A percentile compares a stretch with the other conserved stretches of the same genome.
phyloP scores from a whole-genome alignment of 2,329 filamentous ascomycete species.

The Lecanicillium sp. region DNA sequence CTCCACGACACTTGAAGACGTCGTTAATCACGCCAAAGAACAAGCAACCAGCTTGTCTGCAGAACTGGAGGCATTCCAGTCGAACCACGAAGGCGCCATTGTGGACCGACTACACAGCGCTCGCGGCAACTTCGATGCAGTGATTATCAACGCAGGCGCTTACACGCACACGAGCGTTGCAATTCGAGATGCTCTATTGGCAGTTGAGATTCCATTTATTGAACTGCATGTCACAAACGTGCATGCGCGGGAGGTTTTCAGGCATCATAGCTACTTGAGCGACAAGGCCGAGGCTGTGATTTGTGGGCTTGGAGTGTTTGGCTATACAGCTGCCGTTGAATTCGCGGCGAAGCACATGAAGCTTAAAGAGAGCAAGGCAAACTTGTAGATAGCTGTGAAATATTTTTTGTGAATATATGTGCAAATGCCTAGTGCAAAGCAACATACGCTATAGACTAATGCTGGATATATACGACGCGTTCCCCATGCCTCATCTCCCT shows the following conservation, averaged over 20 bases:
- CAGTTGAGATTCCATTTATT: slow-evolving; percentile 64
- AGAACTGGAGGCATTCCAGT: slow-evolving; percentile 57
- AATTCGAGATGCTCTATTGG: slow-evolving; percentile 64
- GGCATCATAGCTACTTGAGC: slow-evolving; percentile 63
- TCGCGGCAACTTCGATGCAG: slow-evolving; percentile 48
- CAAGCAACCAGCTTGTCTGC: slow-evolving; percentile 42
- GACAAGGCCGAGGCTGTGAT: slow-evolving; percentile 72
- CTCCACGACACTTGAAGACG: slow-evolving; percentile 56
- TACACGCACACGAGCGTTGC: slow-evolving; percentile 72
- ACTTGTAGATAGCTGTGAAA: too few species aligned
- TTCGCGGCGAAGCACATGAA: slow-evolving; percentile 33
- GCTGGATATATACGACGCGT: too few species aligned
- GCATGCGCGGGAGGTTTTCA: slow-evolving; percentile 60
- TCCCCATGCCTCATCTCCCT: too few species aligned
- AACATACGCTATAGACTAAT: too few species aligned
- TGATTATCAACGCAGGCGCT: slow-evolving; percentile 70
- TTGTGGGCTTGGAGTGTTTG: slow-evolving; percentile 57
- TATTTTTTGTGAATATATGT: too few species aligned
- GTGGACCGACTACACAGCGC: slow-evolving; percentile 67
- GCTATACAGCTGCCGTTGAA: slow-evolving; percentile 55
- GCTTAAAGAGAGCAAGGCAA: too few species aligned
- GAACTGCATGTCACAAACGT: slow-evolving; percentile 74
- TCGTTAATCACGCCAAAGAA: slow-evolving; percentile 39
- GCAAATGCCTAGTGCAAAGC: too few species aligned
- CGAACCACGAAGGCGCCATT: slow-evolving; percentile 70